Conservation (phyloP, 192 early-diverging fungal genomes). For the Spinellus fusiger region DNA sequence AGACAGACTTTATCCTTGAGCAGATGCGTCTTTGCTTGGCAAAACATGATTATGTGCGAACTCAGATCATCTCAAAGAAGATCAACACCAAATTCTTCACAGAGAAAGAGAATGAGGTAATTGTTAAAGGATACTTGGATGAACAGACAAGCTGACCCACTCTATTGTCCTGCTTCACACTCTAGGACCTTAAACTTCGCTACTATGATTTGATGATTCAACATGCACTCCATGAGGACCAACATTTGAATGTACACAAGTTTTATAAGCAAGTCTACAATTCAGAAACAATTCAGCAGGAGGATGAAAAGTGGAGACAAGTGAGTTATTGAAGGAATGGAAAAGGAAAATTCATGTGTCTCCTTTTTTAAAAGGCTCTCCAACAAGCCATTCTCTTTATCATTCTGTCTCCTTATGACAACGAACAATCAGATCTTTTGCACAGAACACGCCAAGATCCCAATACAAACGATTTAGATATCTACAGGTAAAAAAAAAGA, state of each 20-base stretch:
- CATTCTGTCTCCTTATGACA: conserved; percentile 86
- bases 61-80: conserved; percentile 93
- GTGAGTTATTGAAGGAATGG: conserved; percentile 26
- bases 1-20: conserved; percentile 98
- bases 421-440: conserved; percentile 93
- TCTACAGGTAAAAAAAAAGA: conserved; percentile 56
- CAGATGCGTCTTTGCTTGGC: conserved; percentile 95
- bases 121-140: conserved; percentile 3
- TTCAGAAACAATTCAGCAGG: conserved; percentile 73
- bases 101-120: conserved; percentile 69
- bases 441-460: conserved; percentile 81
- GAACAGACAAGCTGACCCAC: not conserved
- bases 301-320: conserved; percentile 68
- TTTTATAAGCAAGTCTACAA: conserved; percentile 89
- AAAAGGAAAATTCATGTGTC: not conserved
- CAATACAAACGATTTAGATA: conserved; percentile 64
- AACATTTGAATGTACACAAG: conserved; percentile 89
- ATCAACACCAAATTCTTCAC: conserved; percentile 94
- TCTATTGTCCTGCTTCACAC: not conserved
- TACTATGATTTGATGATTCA: conserved; percentile 97
- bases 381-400: conserved; percentile 82
- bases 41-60: conserved; percentile 87
- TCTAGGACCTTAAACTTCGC: conserved; percentile 87
- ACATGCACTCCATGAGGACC: conserved; percentile 84
- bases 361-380: conserved; percentile 45